Evolutionary conservation across 768 basidiomycete species (phyloP), one percentile per base, ranked within the genome.

Genomic region (Tylopilus intermedius): DNA sequence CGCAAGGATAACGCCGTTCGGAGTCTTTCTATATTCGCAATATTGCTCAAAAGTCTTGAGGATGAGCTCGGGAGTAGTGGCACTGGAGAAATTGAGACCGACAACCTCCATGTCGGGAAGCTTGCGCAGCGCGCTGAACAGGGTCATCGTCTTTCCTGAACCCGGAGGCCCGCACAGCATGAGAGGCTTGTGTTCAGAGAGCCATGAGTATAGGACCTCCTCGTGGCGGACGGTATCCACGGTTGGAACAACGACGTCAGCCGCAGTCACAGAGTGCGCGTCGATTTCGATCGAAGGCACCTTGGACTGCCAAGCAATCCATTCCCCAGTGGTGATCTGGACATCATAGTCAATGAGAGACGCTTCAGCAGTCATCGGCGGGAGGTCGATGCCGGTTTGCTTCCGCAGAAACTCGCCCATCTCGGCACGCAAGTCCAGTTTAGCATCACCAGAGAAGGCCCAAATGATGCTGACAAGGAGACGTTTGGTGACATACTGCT

Each of bases 31-130:
- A 66, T 95, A 97, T 72, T 99, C 96, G 74, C 96, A 99, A 65
- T 99, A 96, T 72, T 99, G 96, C 68, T 98, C 96, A 68, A 99
- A 98, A 7, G 96, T 98, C 80, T 98, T 98, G 59, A 99, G 80
- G 56, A 99, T 95, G 27, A 99, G 80, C 66, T 97, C 96, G 0
- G 96, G 96, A 1, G 94, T 97, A 0, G 96, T 98, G 15, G 96
- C 96, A 67, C 93, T 96, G 30, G 96, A 99, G 72, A 99, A 99
- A 73, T 99, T 99, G 61, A 99, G 83, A 44, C 96, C 96, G 59
- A 97, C 94, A 42, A 98, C 93, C 65, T 99, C 96, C 87, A 99
- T 94, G 71, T 98, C 93, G 2, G 96, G 94, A 37, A 98, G 80
- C 69, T 98, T 98, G 52, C 96, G 85, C 29, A 99, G 79, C 9